These are phyloP conservation scores for Lactifluus hygrophoroides DNA, from an alignment of 768 basidiomycete genomes.

Conservation along the genomic window DNA sequence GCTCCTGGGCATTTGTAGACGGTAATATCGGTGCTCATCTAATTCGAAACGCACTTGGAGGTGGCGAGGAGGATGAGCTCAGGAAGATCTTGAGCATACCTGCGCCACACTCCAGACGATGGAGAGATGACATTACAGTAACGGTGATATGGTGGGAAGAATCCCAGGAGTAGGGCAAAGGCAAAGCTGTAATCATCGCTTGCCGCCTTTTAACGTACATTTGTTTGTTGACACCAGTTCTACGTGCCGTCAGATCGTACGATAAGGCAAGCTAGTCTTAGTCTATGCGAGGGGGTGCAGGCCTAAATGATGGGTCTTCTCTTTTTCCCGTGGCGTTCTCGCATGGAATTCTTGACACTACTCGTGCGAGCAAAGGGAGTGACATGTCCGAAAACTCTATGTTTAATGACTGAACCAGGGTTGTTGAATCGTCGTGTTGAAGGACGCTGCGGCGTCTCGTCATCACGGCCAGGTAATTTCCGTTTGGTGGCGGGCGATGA, in stretches of 20 bases:
- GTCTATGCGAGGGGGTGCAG: neutral
- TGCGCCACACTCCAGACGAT: constrained; percentile 66
- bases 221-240: constrained; percentile 8
- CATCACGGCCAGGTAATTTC: constrained; percentile 31
- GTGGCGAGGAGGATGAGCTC: constrained; percentile 53
- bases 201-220: constrained; percentile 12
- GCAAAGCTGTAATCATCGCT: constrained; percentile 41
- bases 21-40: constrained; percentile 74
- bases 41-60: constrained; percentile 90
- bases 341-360: constrained; percentile 30
- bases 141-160: constrained; percentile 83
- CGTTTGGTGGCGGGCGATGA: constrained; percentile 28
- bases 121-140: constrained; percentile 79
- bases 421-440: neutral
- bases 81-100: constrained; percentile 70
- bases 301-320: constrained; percentile 30
- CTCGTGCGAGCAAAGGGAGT: constrained; percentile 32
- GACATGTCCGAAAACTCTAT: neutral
- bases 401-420: neutral
- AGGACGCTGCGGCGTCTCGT: constrained; percentile 21
- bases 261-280: neutral
- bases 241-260: constrained; percentile 8
- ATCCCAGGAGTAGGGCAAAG: constrained; percentile 39
- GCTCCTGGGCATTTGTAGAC: constrained; percentile 73
- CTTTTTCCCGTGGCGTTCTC: constrained; percentile 29